Evolutionary conservation across 768 basidiomycete species (phyloP), one percentile per base, ranked within the genome.

Genomic region (Lactarius indigo): DNA sequence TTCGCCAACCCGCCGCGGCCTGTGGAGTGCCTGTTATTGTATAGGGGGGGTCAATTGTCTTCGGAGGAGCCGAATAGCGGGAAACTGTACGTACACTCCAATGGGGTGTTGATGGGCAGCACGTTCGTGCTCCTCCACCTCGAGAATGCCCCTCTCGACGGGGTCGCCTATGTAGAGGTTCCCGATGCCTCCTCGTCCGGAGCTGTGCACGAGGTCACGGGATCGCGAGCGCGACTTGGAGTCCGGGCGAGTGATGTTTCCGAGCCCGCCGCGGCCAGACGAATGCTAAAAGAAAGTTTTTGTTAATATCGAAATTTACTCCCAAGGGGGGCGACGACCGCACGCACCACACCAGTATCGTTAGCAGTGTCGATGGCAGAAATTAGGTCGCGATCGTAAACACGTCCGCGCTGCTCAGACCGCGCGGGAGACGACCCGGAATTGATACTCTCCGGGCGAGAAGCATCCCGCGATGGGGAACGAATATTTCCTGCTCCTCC

Each of bases 401-500:
- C 72, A 42, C 71, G 69, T 1, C 75, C 72, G 23, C 68, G 56
- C 35, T 68, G 63, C 41, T 69, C 72, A 13, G 66, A 58, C 20
- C 28, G 37, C 8, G 23, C 2, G 28, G 33, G 65, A 37, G 65
- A 66, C 7, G 7, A 8, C 0, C 47, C 47, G 30, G 4, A 6
- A 10, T 30, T 50, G 23, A 2, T 50, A 37, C 59, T 61, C 20
- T 59, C 35, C 30, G 67, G 57, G 42, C 68, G 66, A 13, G 64
- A 58, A 65, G 76, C 59, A 61, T 86, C 87, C 41, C 87, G 84
- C 28, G 91, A 91, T 1, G 87, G 87, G 2, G 91, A 89, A 64
- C 90, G 87, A 59, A 95, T 87, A 81, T 96, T 96, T 10, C 93
- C 94, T 9, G 84, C 84, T 18, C 94, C 94, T 31, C 94, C 93